phyloP scores from a whole-genome alignment of 768 basidiomycete genomes.

The Rhizopogon roseolus region DNA sequence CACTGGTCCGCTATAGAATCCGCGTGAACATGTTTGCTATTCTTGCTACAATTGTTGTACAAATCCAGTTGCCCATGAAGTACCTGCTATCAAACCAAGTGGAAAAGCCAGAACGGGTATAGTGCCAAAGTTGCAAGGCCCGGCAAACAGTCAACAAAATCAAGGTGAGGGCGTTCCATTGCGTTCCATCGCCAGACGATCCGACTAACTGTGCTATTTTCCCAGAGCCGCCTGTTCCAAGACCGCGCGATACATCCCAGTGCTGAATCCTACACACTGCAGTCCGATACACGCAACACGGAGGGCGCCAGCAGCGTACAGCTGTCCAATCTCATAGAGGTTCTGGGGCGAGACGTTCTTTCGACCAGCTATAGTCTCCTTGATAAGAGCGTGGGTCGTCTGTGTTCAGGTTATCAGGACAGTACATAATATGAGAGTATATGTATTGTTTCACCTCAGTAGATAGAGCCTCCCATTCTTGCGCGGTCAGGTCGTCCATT shows the following conservation, averaged over 20 bases:
- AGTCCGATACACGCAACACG: constrained; percentile 70
- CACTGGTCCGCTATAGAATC: neutral
- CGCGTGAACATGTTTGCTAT: neutral
- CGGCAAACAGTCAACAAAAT: neutral
- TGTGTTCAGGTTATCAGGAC: constrained; percentile 21
- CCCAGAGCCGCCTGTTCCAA: constrained; percentile 52
- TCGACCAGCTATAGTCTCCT: constrained; percentile 64
- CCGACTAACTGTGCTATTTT: constrained; percentile 13
- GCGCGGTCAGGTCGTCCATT: constrained; percentile 57
- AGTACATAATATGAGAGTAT: neutral
- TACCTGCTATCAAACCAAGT: neutral
- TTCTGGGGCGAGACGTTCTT: constrained; percentile 79
- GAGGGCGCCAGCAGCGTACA: constrained; percentile 69
- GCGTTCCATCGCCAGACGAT: neutral
- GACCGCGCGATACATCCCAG: constrained; percentile 56
- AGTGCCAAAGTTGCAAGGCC: neutral
- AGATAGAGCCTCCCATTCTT: constrained; percentile 67
- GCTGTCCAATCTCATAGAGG: constrained; percentile 66
- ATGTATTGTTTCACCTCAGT: constrained; percentile 43
- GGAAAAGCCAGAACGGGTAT: neutral
- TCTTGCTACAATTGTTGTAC: neutral
- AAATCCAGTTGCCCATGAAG: neutral
- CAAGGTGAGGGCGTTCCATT: neutral
- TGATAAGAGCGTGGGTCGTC: constrained; percentile 64
- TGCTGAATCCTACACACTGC: constrained; percentile 75